These are phyloP conservation scores for Blepharisma stoltei DNA, from an alignment of 73 alveolate species.

Conservation along the genomic window DNA sequence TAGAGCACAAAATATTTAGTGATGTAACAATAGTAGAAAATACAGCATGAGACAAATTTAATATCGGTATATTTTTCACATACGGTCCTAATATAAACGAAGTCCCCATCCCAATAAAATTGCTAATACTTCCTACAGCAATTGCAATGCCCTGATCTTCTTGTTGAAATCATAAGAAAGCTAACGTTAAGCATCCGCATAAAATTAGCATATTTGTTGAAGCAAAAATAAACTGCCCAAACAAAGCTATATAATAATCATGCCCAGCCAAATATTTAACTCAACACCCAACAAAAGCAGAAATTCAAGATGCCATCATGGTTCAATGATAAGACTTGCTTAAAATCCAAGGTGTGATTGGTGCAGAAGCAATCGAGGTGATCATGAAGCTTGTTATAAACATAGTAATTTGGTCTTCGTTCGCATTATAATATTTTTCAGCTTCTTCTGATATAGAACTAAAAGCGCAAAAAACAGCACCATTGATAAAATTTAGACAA, in stretches of 20 bases:
- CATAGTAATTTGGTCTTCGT: not conserved
- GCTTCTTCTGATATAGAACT: not conserved
- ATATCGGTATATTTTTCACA: not conserved
- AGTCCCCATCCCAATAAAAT: conserved; percentile 30
- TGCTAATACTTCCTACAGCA: conserved; percentile 22
- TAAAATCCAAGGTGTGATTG: not conserved
- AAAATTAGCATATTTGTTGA: not conserved
- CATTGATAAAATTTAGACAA: not conserved
- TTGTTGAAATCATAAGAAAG: not conserved
- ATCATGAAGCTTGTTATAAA: not conserved
- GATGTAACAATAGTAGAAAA: conserved; percentile 6
- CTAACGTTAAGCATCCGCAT: conserved; percentile 9
- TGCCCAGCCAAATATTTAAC: conserved; percentile 2
- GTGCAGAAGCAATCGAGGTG: not conserved
- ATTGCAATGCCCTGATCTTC: not conserved
- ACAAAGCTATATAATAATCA: not conserved
- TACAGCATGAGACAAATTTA: not conserved
- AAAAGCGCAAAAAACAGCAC: not conserved
- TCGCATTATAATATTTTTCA: not conserved
- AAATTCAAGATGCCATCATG: not conserved
- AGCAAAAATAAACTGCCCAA: conserved; percentile 27
- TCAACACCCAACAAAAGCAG: not conserved
- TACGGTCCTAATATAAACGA: conserved; percentile 20
- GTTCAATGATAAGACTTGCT: conserved; percentile 24
- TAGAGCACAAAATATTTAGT: conserved; percentile 23